Conservation (phyloP, 352 stramenopile species). For the Phytophthora podocarpi region DNA sequence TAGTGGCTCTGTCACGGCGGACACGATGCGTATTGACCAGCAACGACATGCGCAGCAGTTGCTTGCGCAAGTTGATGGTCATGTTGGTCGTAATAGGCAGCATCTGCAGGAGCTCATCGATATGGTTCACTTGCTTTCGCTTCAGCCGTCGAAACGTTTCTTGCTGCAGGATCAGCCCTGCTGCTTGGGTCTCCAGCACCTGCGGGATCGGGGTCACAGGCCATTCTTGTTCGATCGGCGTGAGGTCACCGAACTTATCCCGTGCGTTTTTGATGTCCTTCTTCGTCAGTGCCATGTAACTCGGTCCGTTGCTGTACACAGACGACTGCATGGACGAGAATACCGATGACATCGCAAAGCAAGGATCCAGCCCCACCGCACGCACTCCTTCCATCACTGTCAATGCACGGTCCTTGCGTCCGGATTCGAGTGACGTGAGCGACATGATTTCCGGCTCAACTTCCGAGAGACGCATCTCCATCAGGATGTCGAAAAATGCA, state of each 20-base stretch:
- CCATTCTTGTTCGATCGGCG: constrained; percentile 65
- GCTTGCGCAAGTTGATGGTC: constrained; percentile 87
- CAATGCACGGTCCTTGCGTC: constrained; percentile 80
- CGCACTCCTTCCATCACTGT: constrained; percentile 90
- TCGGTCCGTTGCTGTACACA: constrained; percentile 74
- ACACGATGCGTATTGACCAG: constrained; percentile 88
- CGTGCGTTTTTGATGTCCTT: constrained; percentile 55
- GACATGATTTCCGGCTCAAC: constrained; percentile 86
- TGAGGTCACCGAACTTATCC: constrained; percentile 68
- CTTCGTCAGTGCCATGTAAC: constrained; percentile 48
- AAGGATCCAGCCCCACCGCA: constrained; percentile 81
- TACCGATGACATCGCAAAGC: constrained; percentile 87
- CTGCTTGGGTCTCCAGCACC: constrained; percentile 82
- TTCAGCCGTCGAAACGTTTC: constrained; percentile 89
- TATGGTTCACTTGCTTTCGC: constrained; percentile 78
- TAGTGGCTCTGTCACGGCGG: constrained; percentile 56
- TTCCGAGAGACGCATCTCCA: constrained; percentile 84
- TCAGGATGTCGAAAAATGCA: constrained; percentile 85
- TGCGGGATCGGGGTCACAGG: constrained; percentile 79
- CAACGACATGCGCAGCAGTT: constrained; percentile 85
- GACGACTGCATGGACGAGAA: constrained; percentile 81
- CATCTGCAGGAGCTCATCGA: constrained; percentile 83
- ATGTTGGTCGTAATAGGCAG: constrained; percentile 88
- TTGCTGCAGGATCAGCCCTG: constrained; percentile 80
- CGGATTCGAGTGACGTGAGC: constrained; percentile 83